These are phyloP conservation scores for Irineochytrium annulatum DNA, from an alignment of 192 early-diverging fungal genomes.

Conservation along the genomic window DNA sequence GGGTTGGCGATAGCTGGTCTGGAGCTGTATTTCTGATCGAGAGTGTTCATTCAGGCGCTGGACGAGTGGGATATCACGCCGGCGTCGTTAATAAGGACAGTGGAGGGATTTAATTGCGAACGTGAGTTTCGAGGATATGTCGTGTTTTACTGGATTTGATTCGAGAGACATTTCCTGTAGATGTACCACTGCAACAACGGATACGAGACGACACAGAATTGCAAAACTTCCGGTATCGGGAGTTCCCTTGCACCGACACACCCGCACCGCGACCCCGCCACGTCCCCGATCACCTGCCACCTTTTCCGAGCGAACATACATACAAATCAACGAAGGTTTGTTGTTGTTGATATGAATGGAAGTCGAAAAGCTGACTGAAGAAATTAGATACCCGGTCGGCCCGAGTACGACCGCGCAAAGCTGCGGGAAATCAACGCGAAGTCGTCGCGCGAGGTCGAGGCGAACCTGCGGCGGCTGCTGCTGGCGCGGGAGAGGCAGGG, in stretches of 20 bases:
- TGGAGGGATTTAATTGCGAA: no score
- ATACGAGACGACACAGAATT: no score
- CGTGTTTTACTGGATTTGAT: no score
- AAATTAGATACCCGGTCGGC: conserved; percentile 19
- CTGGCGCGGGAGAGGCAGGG: conserved; percentile 21
- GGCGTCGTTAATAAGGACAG: no score
- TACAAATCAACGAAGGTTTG: conserved; percentile 20
- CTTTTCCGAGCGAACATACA: conserved; percentile 22
- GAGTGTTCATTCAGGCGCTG: no score
- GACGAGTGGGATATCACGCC: no score
- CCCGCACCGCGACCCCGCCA: neutral
- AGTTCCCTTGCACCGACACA: neutral
- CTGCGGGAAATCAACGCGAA: conserved; percentile 24
- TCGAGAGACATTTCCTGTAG: no score
- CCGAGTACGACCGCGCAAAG: conserved; percentile 11
- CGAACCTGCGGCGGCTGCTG: conserved; percentile 21
- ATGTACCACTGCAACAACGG: no score
- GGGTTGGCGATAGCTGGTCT: no score
- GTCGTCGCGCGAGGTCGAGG: conserved; percentile 16
- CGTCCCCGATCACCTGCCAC: conserved; percentile 5
- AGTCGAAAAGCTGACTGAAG: neutral
- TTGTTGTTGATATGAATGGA: neutral
- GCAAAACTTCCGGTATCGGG: neutral
- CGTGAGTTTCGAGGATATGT: no score
- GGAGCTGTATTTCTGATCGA: no score